Evolutionary conservation across 2,329 filamentous ascomycete genomes (phyloP).

Genomic region (Cytospora piceicola): DNA sequence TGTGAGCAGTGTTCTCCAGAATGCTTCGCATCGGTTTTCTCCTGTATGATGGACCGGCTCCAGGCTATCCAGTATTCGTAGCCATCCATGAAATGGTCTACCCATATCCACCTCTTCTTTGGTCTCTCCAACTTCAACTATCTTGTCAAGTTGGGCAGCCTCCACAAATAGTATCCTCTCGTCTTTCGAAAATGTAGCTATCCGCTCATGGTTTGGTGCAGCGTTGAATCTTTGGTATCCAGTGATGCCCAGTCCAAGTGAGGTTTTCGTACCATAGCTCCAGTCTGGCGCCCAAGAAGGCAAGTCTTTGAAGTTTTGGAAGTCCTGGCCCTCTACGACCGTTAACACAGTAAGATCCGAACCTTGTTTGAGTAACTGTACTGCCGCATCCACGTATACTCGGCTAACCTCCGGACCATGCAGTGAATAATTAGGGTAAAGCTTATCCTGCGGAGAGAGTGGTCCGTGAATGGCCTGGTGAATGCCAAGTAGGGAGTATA

Average conservation of each 20-base stretch:
- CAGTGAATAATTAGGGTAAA: not conserved
- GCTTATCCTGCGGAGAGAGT: not conserved
- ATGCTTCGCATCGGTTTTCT: not conserved
- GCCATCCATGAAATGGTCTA: not conserved
- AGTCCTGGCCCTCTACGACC: slow-evolving; percentile 6
- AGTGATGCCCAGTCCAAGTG: slow-evolving; percentile 10
- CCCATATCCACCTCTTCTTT: slow-evolving; percentile 5
- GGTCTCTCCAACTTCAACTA: slow-evolving; percentile 3
- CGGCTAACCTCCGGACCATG: not conserved
- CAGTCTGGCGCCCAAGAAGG: slow-evolving; percentile 14
- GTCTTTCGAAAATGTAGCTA: not conserved
- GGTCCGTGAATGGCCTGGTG: slow-evolving; percentile 30
- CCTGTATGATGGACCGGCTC: not conserved
- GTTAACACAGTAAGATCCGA: slow-evolving; percentile 5
- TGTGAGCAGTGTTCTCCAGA: slow-evolving; percentile 14
- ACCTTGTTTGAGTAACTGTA: not conserved
- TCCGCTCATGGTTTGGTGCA: not conserved
- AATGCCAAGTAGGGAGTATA: slow-evolving; percentile 32
- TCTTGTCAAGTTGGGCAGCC: slow-evolving; percentile 5
- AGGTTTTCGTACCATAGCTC: not conserved
- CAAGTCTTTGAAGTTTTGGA: not conserved
- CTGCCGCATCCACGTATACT: not conserved
- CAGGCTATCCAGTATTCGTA: not conserved
- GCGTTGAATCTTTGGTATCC: slow-evolving; percentile 8
- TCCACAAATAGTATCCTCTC: not conserved